Conservation (phyloP, 2,329 filamentous ascomycete species). For the Aspergillus latus region DNA sequence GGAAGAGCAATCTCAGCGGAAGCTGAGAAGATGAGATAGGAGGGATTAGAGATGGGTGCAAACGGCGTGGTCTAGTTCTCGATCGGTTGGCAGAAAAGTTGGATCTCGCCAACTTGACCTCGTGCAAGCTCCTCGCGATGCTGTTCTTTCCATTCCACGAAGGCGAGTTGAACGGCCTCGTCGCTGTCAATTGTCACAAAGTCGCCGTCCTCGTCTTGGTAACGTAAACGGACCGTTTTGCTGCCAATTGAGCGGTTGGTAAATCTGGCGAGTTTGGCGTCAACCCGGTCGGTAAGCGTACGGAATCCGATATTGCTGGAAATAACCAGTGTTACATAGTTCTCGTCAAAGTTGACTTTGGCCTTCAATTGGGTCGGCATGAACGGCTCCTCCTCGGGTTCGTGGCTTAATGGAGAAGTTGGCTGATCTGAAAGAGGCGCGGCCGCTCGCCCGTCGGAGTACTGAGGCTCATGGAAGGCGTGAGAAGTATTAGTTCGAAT, state of each 20-base stretch:
- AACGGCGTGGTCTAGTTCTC: conserved; percentile 29
- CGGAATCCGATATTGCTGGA: conserved; percentile 94
- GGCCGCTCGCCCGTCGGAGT: conserved; percentile 32
- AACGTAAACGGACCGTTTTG: conserved; percentile 81
- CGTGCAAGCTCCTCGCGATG: conserved; percentile 60
- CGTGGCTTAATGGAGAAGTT: conserved; percentile 36
- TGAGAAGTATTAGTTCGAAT: conserved; percentile 54
- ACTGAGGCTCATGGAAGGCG: conserved; percentile 41
- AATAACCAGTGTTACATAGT: conserved; percentile 93
- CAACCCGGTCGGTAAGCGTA: conserved; percentile 89
- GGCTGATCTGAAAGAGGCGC: conserved; percentile 31
- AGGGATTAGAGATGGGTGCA: conserved; percentile 1
- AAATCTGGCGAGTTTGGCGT: conserved; percentile 86
- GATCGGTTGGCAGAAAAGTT: conserved; percentile 72
- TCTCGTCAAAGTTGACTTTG: conserved; percentile 88
- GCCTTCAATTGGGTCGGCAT: conserved; percentile 83
- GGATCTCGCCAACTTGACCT: conserved; percentile 82
- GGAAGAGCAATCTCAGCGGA: conserved; percentile 12
- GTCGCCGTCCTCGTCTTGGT: conserved; percentile 88
- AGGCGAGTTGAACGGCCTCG: conserved; percentile 93
- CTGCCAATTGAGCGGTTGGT: conserved; percentile 80
- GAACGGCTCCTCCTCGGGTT: conserved; percentile 43
- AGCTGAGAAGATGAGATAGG: conserved; percentile 9
- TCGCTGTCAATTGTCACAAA: conserved; percentile 92
- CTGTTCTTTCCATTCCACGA: conserved; percentile 88